phyloP scores from a whole-genome alignment of 2,329 filamentous ascomycete genomes.

The Aspergillus uvarum region DNA sequence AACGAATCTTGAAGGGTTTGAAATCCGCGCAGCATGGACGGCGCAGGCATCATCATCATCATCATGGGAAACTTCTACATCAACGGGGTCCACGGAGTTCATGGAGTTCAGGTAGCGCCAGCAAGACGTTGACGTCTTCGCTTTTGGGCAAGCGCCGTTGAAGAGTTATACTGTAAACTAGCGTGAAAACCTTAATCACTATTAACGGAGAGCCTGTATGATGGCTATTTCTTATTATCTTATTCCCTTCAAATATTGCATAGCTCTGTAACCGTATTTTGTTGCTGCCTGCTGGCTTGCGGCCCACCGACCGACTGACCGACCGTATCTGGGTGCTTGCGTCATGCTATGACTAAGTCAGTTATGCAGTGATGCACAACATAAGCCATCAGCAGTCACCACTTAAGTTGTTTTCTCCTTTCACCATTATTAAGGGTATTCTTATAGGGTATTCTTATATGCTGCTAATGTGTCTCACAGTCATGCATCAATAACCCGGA shows the following conservation, averaged over 20 bases:
- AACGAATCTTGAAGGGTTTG: constrained; percentile 28
- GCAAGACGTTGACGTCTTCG: constrained; percentile 32
- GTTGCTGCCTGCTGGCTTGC: background rate
- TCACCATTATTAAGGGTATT: no score
- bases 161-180: constrained; percentile 27
- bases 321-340: no score
- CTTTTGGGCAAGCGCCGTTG: constrained; percentile 31
- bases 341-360: background rate
- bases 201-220: background rate
- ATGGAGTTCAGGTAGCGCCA: constrained; percentile 35
- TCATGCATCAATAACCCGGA: no score
- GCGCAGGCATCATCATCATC: constrained; percentile 24
- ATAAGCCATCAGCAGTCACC: no score
- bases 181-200: background rate
- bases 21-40: constrained; percentile 32
- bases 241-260: background rate
- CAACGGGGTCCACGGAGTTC: constrained; percentile 41
- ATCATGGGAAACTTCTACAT: constrained; percentile 31
- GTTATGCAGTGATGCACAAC: background rate
- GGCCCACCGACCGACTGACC: background rate
- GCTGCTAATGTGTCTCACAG: no score
- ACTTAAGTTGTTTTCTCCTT: no score
- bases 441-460: no score
- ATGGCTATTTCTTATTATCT: background rate
- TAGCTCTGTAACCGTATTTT: background rate